Percentiles rank a stretch among this genome's conserved stretches.
Conservation (phyloP, 1,284 basidiomycete genomes). For the Ceratobasidium sp. region DNA sequence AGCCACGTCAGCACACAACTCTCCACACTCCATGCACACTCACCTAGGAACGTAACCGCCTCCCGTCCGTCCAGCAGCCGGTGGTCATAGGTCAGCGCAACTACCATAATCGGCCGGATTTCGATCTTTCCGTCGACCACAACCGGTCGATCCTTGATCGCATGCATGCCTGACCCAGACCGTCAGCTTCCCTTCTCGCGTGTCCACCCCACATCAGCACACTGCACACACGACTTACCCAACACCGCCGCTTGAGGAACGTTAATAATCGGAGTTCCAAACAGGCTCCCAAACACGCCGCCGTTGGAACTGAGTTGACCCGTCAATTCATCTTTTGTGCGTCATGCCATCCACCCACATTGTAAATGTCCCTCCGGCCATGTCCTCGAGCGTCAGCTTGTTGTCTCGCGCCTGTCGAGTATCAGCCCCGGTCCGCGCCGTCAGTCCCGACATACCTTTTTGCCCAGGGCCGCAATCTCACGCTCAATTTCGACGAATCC, state of each 20-base stretch:
- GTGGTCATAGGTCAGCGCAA: conserved; percentile 96
- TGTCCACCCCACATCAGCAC: conserved; percentile 16
- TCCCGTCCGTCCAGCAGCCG: conserved; percentile 94
- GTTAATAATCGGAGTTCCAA: conserved; percentile 98
- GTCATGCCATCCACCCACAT: conserved; percentile 66
- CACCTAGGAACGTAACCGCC: conserved; percentile 96
- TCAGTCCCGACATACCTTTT: conserved; percentile 66
- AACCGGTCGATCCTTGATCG: conserved; percentile 93
- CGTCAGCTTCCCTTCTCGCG: conserved; percentile 9
- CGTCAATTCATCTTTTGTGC: not conserved
- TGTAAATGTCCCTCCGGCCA: conserved; percentile 97
- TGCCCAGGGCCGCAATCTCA: conserved; percentile 88
- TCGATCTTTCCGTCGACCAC: conserved; percentile 95
- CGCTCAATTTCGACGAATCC: conserved; percentile 91
- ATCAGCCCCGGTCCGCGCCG: not conserved
- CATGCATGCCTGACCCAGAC: conserved; percentile 77
- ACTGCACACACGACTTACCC: conserved; percentile 55
- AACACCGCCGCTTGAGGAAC: conserved; percentile 94
- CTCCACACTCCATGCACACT: conserved; percentile 47
- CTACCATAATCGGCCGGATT: conserved; percentile 95
- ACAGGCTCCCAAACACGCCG: conserved; percentile 96
- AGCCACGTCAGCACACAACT: not conserved
- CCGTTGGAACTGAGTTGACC: conserved; percentile 81
- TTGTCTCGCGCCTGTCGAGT: conserved; percentile 81
- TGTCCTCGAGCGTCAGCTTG: conserved; percentile 95